Evolutionary conservation across 495 filamentous ascomycete genomes (phyloP), one percentile per base, ranked within the genome.

Genomic region (Geopyxis carbonaria): DNA sequence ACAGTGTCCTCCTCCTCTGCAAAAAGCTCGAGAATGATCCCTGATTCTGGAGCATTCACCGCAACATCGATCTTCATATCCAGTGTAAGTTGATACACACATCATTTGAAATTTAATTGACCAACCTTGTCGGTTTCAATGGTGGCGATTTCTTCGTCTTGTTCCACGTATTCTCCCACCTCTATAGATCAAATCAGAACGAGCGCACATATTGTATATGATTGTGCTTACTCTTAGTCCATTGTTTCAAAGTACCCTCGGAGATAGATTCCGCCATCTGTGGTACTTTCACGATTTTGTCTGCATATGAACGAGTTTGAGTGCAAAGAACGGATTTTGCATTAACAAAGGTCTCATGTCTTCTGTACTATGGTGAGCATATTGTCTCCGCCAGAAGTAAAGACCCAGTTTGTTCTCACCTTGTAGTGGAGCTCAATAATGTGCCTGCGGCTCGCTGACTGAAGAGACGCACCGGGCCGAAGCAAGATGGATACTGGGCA

Each of bases 111-210:
- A n/a, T n/a, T n/a, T n/a, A 34, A 34, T 34, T 10, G 10, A 23
- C n/a, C 60, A 45, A 85, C 86, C 80, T 99, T 99, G 68, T 99
- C 91, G n/a, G 89, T 99, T 62, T 99, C 89, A 56, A 99, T 99
- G 23, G 91, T 93, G 21, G 89, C 91, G 56, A 99, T 89, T 59
- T 95, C 91, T 61, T 99, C 91, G 54, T 95, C 91, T 54, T 77
- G 76, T 64, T 89, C 81, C 11, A 99, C 85, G 50, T 71, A 89
- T 63, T 99, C 91, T 40, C 89, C 89, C 57, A 93, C 66, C 63
- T 92, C 73, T 75, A 36, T 21, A 45, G 29, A 22, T 35, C 1
- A 25, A 11, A n/a, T 22, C 4, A 16, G 22, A 20, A 33, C 38
- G 19, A 14, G n/a, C 29, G 29, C 25, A 38, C 40, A 22, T 22